These are phyloP conservation scores for Gentiana dahurica DNA, from an alignment of 257 asterid genomes.

Conservation along the genomic window DNA sequence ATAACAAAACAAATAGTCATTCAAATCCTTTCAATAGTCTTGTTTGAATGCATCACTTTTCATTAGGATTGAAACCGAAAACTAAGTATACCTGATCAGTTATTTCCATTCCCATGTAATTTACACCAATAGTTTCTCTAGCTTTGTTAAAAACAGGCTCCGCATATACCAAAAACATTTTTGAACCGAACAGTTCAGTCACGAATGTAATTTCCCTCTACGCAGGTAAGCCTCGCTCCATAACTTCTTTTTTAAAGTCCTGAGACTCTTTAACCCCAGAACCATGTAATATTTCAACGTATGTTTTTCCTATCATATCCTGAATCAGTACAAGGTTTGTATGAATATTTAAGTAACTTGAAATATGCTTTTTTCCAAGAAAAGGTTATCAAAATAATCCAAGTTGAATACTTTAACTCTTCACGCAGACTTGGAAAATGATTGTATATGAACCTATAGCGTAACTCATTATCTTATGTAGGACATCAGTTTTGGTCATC, in stretches of 20 bases:
- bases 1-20: no score
- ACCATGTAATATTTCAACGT: slow-evolving; percentile 72
- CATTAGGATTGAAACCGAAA: no score
- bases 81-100: slow-evolving; percentile 56
- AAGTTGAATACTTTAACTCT: slow-evolving; percentile 33
- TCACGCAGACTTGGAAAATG: slow-evolving; percentile 86
- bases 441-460: slow-evolving; percentile 87
- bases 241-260: slow-evolving; percentile 76
- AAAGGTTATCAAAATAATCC: background rate
- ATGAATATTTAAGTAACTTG: background rate
- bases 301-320: slow-evolving; percentile 96
- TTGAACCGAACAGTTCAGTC: slow-evolving; percentile 70
- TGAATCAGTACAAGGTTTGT: slow-evolving; percentile 22
- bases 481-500: slow-evolving; percentile 7
- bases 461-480: slow-evolving; percentile 68
- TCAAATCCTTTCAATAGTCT: no score
- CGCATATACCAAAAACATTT: slow-evolving; percentile 66
- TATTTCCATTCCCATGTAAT: slow-evolving; percentile 94
- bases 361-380: background rate
- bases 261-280: slow-evolving; percentile 93
- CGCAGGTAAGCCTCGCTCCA: slow-evolving; percentile 68
- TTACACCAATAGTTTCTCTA: slow-evolving; percentile 77
- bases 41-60: no score
- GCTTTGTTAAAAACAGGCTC: slow-evolving; percentile 89
- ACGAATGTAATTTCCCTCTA: slow-evolving; percentile 89